Percentiles rank a stretch among this genome's conserved stretches.
phyloP scores from a whole-genome alignment of 441 rosid genomes.

The Pelargonium cotyledonis region DNA sequence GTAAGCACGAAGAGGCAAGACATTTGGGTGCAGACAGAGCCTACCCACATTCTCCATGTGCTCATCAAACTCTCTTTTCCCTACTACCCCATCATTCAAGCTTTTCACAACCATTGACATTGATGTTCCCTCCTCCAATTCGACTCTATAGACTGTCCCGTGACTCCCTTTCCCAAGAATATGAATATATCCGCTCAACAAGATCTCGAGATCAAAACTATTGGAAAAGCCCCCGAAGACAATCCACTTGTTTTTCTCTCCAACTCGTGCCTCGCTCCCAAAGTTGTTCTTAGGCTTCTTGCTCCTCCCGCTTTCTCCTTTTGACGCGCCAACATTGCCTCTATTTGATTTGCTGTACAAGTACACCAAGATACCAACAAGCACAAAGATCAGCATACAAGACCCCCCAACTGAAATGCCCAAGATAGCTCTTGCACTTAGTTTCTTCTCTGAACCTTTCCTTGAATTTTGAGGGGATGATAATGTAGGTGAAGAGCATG shows the following conservation, averaged over 20 bases:
- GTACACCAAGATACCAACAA: constrained; percentile 37
- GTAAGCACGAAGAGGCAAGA: constrained; percentile 65
- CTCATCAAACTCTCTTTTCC: constrained; percentile 64
- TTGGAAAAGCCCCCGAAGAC: constrained; percentile 64
- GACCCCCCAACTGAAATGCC: constrained; percentile 70
- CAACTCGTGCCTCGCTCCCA: constrained; percentile 68
- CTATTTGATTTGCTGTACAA: constrained; percentile 40
- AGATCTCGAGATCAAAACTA: constrained; percentile 62
- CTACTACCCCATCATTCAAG: constrained; percentile 53
- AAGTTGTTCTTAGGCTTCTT: constrained; percentile 59
- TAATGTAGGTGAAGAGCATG: constrained; percentile 36
- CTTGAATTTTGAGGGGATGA: constrained; percentile 26
- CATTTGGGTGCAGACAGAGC: constrained; percentile 49
- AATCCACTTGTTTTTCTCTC: constrained; percentile 70
- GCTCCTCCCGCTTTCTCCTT: constrained; percentile 41
- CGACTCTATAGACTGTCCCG: constrained; percentile 70
- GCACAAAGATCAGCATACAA: constrained; percentile 35
- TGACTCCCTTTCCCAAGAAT: constrained; percentile 68
- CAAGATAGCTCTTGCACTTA: constrained; percentile 45
- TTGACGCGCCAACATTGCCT: constrained; percentile 27
- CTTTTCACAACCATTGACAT: constrained; percentile 54
- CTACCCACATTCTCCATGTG: constrained; percentile 59
- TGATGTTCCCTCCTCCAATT: constrained; percentile 61
- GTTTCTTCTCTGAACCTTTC: constrained; percentile 12
- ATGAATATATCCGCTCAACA: constrained; percentile 69